Conservation (phyloP, 257 asterid species). For the Solanum gandarillasii region DNA sequence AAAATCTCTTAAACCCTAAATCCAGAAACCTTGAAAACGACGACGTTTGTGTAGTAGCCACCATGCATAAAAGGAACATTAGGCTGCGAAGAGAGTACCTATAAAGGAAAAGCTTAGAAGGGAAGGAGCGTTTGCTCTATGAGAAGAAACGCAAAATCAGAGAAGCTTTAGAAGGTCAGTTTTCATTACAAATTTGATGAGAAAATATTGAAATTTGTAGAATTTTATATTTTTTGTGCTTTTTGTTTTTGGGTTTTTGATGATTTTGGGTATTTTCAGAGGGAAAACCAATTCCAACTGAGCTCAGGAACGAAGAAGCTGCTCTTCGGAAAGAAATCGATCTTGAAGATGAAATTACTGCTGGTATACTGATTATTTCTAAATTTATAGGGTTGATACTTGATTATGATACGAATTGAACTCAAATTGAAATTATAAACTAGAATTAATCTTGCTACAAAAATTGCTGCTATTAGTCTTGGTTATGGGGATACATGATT, state of each 20-base stretch:
- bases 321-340: conserved; percentile 89
- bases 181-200: neutral
- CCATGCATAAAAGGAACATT: conserved; percentile 72
- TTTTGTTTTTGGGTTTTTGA: neutral
- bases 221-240: neutral
- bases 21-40: neutral
- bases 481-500: neutral
- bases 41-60: conserved; percentile 1
- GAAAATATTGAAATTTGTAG: neutral
- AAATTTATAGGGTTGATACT: no score
- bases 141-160: conserved; percentile 86
- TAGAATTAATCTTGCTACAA: neutral
- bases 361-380: conserved; percentile 27
- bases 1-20: neutral
- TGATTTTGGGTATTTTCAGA: conserved; percentile 24
- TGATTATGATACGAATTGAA: neutral
- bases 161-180: conserved; percentile 67
- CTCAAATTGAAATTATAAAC: neutral
- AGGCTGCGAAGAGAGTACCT: conserved; percentile 78
- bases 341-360: conserved; percentile 82
- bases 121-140: conserved; percentile 64
- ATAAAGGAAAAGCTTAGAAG: conserved; percentile 85
- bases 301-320: conserved; percentile 89
- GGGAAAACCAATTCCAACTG: conserved; percentile 97
- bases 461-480: neutral